Conservation (phyloP, 371 early-diverging fungal species). For the Coemansia sp. region DNA sequence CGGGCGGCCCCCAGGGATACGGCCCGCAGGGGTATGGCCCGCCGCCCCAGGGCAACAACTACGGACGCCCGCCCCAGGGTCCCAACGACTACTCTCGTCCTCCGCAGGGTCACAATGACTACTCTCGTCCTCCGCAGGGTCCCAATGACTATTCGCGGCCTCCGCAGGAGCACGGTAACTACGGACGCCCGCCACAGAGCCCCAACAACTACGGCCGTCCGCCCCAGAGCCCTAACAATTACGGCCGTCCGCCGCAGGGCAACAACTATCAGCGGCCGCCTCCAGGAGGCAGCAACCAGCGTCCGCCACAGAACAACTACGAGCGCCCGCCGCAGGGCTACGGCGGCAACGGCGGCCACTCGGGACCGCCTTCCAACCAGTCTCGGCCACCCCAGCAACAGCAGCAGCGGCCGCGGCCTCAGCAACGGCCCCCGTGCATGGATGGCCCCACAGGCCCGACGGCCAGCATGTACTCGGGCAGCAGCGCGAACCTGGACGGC, state of each 20-base stretch:
- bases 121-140: background rate
- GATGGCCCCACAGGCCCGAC: constrained; percentile 8
- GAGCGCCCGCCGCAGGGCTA: constrained; percentile 4
- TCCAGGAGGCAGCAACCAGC: too few relatives aligned
- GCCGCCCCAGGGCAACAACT: constrained; percentile 2
- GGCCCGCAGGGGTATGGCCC: constrained; percentile 1
- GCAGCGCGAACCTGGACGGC: constrained; percentile 9
- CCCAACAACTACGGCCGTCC: too few relatives aligned
- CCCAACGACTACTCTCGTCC: background rate
- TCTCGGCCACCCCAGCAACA: constrained; percentile 3
- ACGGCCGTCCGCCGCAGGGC: too few relatives aligned
- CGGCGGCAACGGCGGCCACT: background rate
- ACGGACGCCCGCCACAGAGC: too few relatives aligned
- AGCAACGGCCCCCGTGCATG: background rate
- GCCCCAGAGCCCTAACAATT: too few relatives aligned
- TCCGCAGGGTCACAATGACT: background rate
- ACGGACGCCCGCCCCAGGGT: background rate
- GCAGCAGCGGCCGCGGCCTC: constrained; percentile 3
- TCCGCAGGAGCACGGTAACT: background rate
- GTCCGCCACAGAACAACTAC: too few relatives aligned
- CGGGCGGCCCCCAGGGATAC: constrained; percentile 1
- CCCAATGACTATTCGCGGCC: background rate
- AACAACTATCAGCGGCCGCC: too few relatives aligned
- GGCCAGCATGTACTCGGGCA: constrained; percentile 12
- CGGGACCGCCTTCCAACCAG: background rate